Conservation (phyloP, 176 grass and related monocot species). For the Aegilops umbellulata region DNA sequence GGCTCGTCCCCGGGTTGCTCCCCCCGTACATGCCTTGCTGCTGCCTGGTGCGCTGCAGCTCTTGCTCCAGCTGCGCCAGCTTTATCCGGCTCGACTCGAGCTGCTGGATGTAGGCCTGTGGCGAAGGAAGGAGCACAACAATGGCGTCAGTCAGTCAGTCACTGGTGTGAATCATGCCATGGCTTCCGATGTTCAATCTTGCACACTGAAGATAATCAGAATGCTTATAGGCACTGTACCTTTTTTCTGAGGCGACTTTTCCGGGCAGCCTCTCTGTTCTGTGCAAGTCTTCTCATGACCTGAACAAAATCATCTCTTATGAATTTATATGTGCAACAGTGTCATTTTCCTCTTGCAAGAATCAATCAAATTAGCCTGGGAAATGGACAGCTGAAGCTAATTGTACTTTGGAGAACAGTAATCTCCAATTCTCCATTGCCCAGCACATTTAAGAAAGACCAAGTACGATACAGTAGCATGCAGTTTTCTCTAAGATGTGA, state of each 20-base stretch:
- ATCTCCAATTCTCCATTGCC: no score
- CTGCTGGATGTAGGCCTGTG: slow-evolving; percentile 93
- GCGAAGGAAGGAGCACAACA: neutral
- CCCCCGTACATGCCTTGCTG: slow-evolving; percentile 43
- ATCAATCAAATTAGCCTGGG: neutral
- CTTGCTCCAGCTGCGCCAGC: slow-evolving; percentile 76
- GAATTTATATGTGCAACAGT: neutral
- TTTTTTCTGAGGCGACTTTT: slow-evolving; percentile 90
- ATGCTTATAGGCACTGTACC: slow-evolving; percentile 18
- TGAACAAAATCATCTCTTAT: slow-evolving; percentile 26
- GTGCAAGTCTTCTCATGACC: slow-evolving; percentile 71
- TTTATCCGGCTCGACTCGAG: slow-evolving; percentile 90
- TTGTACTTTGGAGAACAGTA: neutral
- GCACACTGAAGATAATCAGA: no score
- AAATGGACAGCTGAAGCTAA: neutral
- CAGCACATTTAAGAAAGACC: neutral
- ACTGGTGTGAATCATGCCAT: no score
- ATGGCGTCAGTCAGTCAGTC: neutral
- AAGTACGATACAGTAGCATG: neutral
- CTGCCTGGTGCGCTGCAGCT: slow-evolving; percentile 61
- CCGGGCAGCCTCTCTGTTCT: slow-evolving; percentile 89
- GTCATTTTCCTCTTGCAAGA: neutral
- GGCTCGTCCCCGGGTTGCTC: slow-evolving; percentile 17
- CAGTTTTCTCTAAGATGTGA: neutral
- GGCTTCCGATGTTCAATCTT: neutral